Evolutionary conservation across 1,284 basidiomycete genomes (phyloP), one percentile per base, ranked within the genome.

Genomic region (Stygiomarasmius scandens): DNA sequence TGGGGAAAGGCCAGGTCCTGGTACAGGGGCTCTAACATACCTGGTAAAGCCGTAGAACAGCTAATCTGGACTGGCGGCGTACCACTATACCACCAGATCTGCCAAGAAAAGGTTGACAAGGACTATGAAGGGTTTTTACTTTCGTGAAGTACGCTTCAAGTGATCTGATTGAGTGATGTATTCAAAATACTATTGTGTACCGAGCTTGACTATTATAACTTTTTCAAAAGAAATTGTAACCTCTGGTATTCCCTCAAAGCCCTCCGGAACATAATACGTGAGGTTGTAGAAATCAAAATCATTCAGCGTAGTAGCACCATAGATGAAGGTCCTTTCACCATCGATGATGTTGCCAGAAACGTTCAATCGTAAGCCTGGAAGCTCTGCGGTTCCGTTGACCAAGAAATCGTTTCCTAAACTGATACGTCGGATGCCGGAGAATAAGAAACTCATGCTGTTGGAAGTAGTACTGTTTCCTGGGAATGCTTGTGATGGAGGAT

Each of bases 401-500:
- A 68, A 48, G 48, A 70, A 68, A 52, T 67, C 63, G 0, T 38
- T 36, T 9, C 45, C 36, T 3, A 69, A 52, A 10, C 60, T 52
- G 9, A 63, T 19, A 38, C 59, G 58, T 20, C 54, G 58, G 55
- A 66, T 58, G 10, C 67, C 68, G 16, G 59, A 63, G 34, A 69
- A 59, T 16, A 69, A 57, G 56, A 71, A 66, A 2, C 65, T 67
- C 62, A 71, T 66, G 5, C 58, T 51, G 29, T 58, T 63, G 4
- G 67, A 66, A 20, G 58, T 44, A 1, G 55, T 59, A 20, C 22
- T 55, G 47, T 63, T 49, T 8, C 36, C 27, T 1, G 69, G 66
- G 51, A 70, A 71, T 16, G 68, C 67, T 6, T 41, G 36, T 4
- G 69, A 69, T 1, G 66, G 60, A 1, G 66, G 67, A 53, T 71